phyloP scores from a whole-genome alignment of 2,329 filamentous ascomycete genomes.

The Penicillium sp. region DNA sequence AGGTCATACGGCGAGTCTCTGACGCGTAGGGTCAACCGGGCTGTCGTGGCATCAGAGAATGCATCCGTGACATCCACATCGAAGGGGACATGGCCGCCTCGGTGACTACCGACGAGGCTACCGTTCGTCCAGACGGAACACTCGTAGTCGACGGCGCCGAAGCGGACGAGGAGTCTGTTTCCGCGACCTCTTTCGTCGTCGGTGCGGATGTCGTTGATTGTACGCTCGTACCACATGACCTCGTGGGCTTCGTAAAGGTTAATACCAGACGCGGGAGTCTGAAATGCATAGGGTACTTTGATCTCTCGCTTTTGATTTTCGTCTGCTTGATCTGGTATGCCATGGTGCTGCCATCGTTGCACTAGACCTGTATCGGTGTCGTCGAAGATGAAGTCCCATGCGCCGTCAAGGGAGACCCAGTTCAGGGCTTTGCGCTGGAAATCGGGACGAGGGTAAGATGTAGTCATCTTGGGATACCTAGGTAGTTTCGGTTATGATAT shows the following conservation, averaged over 20 bases:
- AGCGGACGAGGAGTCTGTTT: constrained; percentile 42
- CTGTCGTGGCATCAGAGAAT: constrained; percentile 14
- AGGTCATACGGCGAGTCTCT: constrained; percentile 62
- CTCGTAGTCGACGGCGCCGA: constrained; percentile 51
- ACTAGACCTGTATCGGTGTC: constrained; percentile 56
- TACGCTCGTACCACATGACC: constrained; percentile 62
- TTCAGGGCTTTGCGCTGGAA: constrained; percentile 54
- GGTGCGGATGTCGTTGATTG: constrained; percentile 49
- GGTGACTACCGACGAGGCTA: constrained; percentile 47
- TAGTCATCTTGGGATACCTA: background rate
- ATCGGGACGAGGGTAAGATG: constrained; percentile 60
- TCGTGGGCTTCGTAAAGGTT: constrained; percentile 60
- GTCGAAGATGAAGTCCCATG: constrained; percentile 63
- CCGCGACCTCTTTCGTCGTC: constrained; percentile 39
- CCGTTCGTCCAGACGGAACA: constrained; percentile 55
- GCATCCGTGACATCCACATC: constrained; percentile 53
- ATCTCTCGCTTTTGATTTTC: constrained; percentile 51
- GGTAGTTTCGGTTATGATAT: background rate
- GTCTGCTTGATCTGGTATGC: constrained; percentile 42
- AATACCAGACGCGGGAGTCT: constrained; percentile 60
- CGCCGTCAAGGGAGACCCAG: constrained; percentile 60
- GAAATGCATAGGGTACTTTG: constrained; percentile 62
- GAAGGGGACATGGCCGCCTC: constrained; percentile 61
- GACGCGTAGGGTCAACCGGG: constrained; percentile 54
- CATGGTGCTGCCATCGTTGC: constrained; percentile 51